phyloP scores from a whole-genome alignment of 1,139 yeast genomes.

The Taphrina pruni region DNA sequence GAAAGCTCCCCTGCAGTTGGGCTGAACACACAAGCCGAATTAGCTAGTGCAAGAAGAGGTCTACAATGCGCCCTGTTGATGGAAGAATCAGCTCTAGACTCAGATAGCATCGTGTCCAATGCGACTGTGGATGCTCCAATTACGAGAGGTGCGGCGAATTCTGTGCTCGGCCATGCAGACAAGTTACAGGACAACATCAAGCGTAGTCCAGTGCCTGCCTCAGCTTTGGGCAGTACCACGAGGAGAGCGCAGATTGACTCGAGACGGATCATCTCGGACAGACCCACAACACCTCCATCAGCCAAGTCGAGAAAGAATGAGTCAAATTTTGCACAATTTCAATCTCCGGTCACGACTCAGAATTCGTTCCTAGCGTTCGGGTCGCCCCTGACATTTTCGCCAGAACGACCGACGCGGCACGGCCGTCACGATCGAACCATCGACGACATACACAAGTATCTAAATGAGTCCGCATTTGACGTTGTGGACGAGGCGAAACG shows the following conservation, averaged over 20 bases:
- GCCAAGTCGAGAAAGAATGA: not conserved
- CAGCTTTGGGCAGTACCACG: not conserved
- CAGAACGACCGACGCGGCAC: slow-evolving; percentile 3
- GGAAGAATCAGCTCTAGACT: not conserved
- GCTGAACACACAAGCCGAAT: slow-evolving; percentile 22
- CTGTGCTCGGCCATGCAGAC: not conserved
- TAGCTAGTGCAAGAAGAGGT: slow-evolving; percentile 26
- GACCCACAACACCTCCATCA: not conserved
- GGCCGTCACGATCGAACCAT: slow-evolving; percentile 4
- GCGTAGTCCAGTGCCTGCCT: not conserved
- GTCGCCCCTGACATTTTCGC: slow-evolving; percentile 18
- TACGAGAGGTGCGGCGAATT: not conserved
- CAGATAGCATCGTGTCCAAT: not conserved
- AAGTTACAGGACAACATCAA: not conserved
- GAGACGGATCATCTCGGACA: too few species aligned
- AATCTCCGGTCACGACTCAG: slow-evolving; percentile 2
- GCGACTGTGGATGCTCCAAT: not conserved
- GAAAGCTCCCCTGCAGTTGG: not conserved
- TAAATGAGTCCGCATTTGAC: slow-evolving; percentile 18
- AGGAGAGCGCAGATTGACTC: too few species aligned
- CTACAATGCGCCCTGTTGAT: slow-evolving; percentile 5
- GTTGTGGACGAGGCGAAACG: slow-evolving; percentile 20
- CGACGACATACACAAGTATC: slow-evolving; percentile 28
- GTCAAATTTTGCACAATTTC: slow-evolving; percentile 10
- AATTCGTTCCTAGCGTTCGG: not conserved